These are phyloP conservation scores for Amanita rubescens DNA, from an alignment of 768 basidiomycete genomes.

Conservation along the genomic window DNA sequence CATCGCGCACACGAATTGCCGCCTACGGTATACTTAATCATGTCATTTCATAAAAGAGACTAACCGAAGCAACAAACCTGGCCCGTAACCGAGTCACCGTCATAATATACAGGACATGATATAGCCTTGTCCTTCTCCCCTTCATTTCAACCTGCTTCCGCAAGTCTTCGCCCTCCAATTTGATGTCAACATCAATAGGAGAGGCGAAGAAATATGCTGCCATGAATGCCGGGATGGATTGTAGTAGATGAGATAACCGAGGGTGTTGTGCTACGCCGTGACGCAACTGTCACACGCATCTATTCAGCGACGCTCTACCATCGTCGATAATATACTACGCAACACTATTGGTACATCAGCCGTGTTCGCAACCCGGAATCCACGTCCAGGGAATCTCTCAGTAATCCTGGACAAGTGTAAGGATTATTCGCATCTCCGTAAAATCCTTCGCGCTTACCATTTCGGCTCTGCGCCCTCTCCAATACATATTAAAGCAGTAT, in stretches of 20 bases:
- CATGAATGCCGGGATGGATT: constrained; percentile 32
- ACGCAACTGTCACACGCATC: constrained; percentile 15
- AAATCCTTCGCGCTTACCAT: constrained; percentile 33
- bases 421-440: not conserved
- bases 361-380: constrained; percentile 52
- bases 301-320: constrained; percentile 35
- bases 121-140: constrained; percentile 79
- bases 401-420: constrained; percentile 39
- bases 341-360: constrained; percentile 59
- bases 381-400: constrained; percentile 51
- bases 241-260: not conserved
- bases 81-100: constrained; percentile 87
- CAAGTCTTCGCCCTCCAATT: constrained; percentile 78
- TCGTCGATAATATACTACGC: constrained; percentile 51
- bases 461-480: constrained; percentile 60
- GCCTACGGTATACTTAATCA: constrained; percentile 38
- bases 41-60: not conserved
- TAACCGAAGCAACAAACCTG: constrained; percentile 47
- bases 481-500: constrained; percentile 61
- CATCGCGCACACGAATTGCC: constrained; percentile 83
- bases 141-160: constrained; percentile 89
- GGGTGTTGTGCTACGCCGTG: not conserved
- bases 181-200: constrained; percentile 87
- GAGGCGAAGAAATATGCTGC: constrained; percentile 90
- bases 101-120: constrained; percentile 90